Conservation (phyloP, 139 green algal species). For the Protoeuglena noctilucae region DNA sequence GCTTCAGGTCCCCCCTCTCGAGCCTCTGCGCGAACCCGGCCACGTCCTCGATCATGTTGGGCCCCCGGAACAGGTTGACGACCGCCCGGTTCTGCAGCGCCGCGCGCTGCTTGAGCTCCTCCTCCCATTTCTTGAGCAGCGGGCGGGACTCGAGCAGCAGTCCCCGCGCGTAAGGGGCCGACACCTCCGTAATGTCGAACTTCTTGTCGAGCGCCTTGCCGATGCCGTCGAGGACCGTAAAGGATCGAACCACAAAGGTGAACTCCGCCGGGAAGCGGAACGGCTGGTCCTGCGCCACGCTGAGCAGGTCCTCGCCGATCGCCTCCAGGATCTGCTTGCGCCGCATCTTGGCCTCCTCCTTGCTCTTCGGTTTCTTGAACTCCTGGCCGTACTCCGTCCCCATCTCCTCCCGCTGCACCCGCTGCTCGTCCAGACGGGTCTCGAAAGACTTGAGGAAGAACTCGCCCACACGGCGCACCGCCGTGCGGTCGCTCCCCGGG, state of each 20-base stretch:
- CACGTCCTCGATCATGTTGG: constrained; percentile 81
- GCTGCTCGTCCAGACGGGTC: constrained; percentile 34
- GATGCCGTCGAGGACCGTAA: constrained; percentile 93
- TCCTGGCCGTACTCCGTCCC: constrained; percentile 33
- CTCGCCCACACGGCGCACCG: constrained; percentile 74
- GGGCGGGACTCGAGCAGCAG: constrained; percentile 57
- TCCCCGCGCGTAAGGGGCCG: constrained; percentile 75
- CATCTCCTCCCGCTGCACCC: constrained; percentile 23
- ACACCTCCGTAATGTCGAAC: constrained; percentile 98
- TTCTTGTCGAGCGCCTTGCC: constrained; percentile 81
- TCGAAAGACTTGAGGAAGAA: constrained; percentile 91
- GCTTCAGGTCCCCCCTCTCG: constrained; percentile 88
- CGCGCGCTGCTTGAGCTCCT: constrained; percentile 43
- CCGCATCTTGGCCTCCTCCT: constrained; percentile 52
- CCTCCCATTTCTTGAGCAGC: constrained; percentile 23
- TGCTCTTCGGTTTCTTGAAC: constrained; percentile 71
- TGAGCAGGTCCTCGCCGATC: constrained; percentile 90
- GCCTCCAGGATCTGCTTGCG: constrained; percentile 72
- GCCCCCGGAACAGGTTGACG: constrained; percentile 75
- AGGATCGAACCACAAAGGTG: constrained; percentile 84
- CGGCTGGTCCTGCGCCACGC: constrained; percentile 86
- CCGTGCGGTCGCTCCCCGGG: constrained; percentile 57
- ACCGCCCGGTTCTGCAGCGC: constrained; percentile 63
- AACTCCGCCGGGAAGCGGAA: constrained; percentile 96
- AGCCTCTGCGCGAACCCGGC: constrained; percentile 42